Base-by-base conservation (phyloP, 176 grass and related monocot genomes). In the Puya raimondii region DNA sequence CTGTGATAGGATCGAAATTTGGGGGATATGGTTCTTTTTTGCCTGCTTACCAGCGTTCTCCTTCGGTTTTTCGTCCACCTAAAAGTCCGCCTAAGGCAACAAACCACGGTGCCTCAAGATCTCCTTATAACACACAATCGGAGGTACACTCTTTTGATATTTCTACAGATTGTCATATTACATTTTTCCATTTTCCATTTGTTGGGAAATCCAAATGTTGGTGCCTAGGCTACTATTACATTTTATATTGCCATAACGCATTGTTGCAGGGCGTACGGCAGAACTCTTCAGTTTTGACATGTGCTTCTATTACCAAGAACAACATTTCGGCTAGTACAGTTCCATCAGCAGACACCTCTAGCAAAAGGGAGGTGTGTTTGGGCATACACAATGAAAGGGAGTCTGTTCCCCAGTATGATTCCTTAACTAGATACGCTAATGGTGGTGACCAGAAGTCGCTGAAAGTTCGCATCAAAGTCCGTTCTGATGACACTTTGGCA, bases 381-480 rank as follows among this genome's bases (percentile, higher is more conserved):
- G 68, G 67, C 63, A 72, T 76, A 81, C 74, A 70, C 64, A 74
- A 63, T 48, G 73, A 87, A 75, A 81, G 52, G 49, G 58, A 52
- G 50, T 74, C 81, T 25, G 66, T 1, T 49, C 53, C 50, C 12
- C 80, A 72, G 61, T 68, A 84, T 21, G 84, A 84, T 80, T 81
- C 82, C 14, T 75, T 76, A 11, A 80, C 81, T 70, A 85, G 64
- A 27, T 68, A 81, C 53, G 72, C 71, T 50, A 91, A 84, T 71
- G 68, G 23, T 16, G 73, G 75, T 48, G 87, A 91, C 71, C 87
- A 85, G 58, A 99, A 88, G 49, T 88, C 80, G 64, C 79, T 91
- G 79, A 99, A 99, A 80, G 88, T 99, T 67, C 90, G 94, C 74
- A 99, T 99, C 64, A 99, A 93, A 86, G 87, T 99, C 80, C 84